phyloP scores from a whole-genome alignment of 768 basidiomycete species.

The Termitomyces sp. region DNA sequence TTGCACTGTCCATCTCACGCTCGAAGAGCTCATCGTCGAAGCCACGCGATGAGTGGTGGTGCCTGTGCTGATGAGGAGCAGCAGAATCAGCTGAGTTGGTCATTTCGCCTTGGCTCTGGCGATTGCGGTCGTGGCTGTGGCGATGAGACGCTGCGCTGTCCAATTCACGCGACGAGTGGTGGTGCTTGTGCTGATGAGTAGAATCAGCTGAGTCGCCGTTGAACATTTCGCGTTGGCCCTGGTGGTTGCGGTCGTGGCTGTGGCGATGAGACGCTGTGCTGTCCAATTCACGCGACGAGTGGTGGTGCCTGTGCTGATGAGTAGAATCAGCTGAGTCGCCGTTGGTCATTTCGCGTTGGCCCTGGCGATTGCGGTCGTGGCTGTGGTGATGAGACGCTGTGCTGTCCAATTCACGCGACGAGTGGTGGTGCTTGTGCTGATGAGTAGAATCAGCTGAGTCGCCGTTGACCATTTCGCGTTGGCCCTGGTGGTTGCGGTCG shows the following conservation, averaged over 20 bases:
- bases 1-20: not conserved
- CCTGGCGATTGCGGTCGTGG: not conserved
- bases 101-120: not conserved
- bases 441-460: not conserved
- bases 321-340: too few relatives aligned
- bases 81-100: too few relatives aligned
- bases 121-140: not conserved
- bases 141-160: not conserved
- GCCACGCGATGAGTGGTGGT: not conserved
- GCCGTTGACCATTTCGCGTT: too few relatives aligned
- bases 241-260: not conserved
- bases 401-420: not conserved
- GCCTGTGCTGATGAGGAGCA: not conserved
- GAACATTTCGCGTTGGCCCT: not conserved
- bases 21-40: conserved; percentile 1
- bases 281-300: not conserved
- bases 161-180: not conserved
- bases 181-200: not conserved
- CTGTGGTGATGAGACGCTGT: not conserved
- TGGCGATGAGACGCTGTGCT: not conserved
- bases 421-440: not conserved
- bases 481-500: not conserved
- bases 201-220: too few relatives aligned
- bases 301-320: not conserved
- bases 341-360: not conserved